Evolutionary conservation across 139 green algal genomes (phyloP).

Genomic region (Pseudopediastrum boryanum): DNA sequence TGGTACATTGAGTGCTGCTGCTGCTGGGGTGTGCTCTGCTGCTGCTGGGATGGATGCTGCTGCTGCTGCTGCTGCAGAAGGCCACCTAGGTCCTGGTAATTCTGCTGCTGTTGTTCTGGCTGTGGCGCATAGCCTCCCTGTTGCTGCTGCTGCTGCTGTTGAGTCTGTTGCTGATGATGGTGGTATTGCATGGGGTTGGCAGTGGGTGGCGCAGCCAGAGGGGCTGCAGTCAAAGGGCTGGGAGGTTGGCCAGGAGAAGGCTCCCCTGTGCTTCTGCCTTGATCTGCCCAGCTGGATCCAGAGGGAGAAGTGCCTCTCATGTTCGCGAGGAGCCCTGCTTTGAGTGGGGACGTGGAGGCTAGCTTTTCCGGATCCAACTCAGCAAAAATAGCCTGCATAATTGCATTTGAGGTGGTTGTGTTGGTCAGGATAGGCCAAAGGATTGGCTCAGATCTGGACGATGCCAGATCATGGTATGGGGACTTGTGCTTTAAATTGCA

Average conservation of each 20-base stretch:
- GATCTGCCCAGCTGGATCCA: no score
- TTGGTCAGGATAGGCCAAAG: no score
- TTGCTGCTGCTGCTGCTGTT: background rate
- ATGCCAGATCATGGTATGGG: no score
- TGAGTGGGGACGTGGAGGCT: background rate
- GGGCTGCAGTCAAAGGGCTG: no score
- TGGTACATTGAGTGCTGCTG: background rate
- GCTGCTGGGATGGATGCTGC: no score
- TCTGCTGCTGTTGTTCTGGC: background rate
- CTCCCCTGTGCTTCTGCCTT: background rate
- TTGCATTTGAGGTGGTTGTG: no score
- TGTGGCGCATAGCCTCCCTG: no score
- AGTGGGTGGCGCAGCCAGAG: no score
- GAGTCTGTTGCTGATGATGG: background rate
- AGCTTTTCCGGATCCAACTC: conserved; percentile 20
- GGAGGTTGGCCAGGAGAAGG: no score
- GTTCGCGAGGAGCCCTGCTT: background rate
- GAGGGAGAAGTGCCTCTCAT: no score
- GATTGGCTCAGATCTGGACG: no score
- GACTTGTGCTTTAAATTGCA: no score
- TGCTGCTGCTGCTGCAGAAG: conserved; percentile 13
- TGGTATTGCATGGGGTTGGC: background rate
- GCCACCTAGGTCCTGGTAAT: conserved; percentile 2
- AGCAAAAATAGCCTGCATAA: conserved; percentile 20
- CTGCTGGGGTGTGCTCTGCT: conserved; percentile 3